Conservation (phyloP, 2,329 filamentous ascomycete genomes). For the Ilyonectria sp. region DNA sequence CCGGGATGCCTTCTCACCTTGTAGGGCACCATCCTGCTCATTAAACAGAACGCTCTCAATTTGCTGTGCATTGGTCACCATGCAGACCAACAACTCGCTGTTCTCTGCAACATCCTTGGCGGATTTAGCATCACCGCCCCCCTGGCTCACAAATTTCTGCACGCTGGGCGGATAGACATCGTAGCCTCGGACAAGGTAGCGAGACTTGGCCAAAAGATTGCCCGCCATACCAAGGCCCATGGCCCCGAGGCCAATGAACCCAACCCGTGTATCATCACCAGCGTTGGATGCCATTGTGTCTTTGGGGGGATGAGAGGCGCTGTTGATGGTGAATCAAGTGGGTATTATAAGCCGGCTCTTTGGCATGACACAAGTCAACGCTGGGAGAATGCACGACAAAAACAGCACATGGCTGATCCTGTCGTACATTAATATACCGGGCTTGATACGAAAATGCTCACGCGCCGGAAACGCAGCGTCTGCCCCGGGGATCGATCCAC, state of each 20-base stretch:
- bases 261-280: neutral
- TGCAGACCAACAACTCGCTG: slow-evolving; percentile 21
- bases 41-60: slow-evolving; percentile 18
- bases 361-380: no score
- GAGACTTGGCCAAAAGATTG: slow-evolving; percentile 6
- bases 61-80: slow-evolving; percentile 18
- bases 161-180: slow-evolving; percentile 5
- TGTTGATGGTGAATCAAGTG: neutral
- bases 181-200: slow-evolving; percentile 22
- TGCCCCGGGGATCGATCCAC: neutral
- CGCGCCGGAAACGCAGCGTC: neutral
- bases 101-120: slow-evolving; percentile 6
- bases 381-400: neutral
- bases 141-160: slow-evolving; percentile 12
- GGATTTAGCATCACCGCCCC: neutral
- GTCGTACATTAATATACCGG: neutral
- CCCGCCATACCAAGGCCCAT: slow-evolving; percentile 27
- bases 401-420: neutral
- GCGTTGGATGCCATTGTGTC: neutral
- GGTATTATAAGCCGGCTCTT: neutral
- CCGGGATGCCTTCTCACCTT: neutral
- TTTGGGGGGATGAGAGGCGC: neutral
- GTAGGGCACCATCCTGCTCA: neutral
- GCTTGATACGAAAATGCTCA: neutral
- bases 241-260: slow-evolving; percentile 29